A percentile compares a stretch with the other conserved stretches of the same genome.
Evolutionary conservation across 2,329 filamentous ascomycete species (phyloP).

Genomic region (Pyrenophora teres): DNA sequence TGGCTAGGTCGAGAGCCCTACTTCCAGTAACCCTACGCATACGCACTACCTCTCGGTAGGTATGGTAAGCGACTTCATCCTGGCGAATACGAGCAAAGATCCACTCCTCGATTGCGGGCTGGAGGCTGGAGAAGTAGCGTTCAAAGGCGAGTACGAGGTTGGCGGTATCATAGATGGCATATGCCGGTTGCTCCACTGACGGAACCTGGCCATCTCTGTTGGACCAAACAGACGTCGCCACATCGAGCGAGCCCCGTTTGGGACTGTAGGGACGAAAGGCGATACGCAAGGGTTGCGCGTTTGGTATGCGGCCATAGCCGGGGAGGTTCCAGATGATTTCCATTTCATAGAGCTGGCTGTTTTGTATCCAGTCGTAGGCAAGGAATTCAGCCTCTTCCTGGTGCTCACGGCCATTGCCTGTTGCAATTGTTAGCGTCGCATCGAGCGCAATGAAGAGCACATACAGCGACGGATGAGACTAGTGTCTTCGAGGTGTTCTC

Average conservation of each 20-base stretch:
- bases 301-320: conserved; percentile 37
- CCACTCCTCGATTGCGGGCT: conserved; percentile 39
- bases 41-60: conserved; percentile 41
- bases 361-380: conserved; percentile 36
- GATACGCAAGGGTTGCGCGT: conserved; percentile 31
- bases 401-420: conserved; percentile 44
- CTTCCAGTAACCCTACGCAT: conserved; percentile 28
- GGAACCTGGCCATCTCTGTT: conserved; percentile 35
- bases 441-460: background rate
- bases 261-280: conserved; percentile 37
- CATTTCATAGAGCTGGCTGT: conserved; percentile 34
- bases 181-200: conserved; percentile 39
- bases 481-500: conserved; percentile 39
- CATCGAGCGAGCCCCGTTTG: conserved; percentile 33
- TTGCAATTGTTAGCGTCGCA: conserved; percentile 10
- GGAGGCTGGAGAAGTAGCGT: conserved; percentile 34
- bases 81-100: conserved; percentile 36
- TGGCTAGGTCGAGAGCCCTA: conserved; percentile 36
- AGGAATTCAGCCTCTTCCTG: conserved; percentile 43
- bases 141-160: conserved; percentile 34
- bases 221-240: conserved; percentile 37
- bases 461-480: conserved; percentile 42
- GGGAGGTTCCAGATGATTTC: conserved; percentile 44
- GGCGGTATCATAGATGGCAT: conserved; percentile 42
- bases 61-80: conserved; percentile 37